A percentile compares a stretch with the other conserved stretches of the same genome.
phyloP scores from a whole-genome alignment of 1,284 basidiomycete genomes.

The Nidula niveotomentosa region DNA sequence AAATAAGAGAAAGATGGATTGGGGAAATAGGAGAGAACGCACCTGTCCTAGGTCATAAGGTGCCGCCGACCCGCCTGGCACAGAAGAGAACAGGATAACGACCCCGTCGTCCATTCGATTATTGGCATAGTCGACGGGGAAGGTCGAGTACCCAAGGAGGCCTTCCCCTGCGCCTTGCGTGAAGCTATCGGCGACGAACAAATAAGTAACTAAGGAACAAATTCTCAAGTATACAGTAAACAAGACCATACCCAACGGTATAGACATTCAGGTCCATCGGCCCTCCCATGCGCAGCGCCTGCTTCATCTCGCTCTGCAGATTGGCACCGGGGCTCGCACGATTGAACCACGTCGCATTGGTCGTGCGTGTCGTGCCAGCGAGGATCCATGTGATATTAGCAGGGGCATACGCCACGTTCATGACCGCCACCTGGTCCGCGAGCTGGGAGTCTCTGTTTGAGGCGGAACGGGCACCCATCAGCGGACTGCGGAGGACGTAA shows the following conservation, averaged over 20 bases:
- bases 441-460: conserved; percentile 31
- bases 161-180: conserved; percentile 30
- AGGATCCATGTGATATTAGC: conserved; percentile 44
- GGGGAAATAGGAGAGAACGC: conserved; percentile 26
- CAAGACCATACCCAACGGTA: conserved; percentile 37
- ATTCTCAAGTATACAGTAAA: too few species aligned
- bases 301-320: conserved; percentile 52
- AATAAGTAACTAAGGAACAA: not conserved
- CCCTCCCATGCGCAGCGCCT: conserved; percentile 39
- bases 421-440: conserved; percentile 36
- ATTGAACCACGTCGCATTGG: conserved; percentile 49
- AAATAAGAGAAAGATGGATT: conserved; percentile 15
- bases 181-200: conserved; percentile 19
- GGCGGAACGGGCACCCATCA: not conserved
- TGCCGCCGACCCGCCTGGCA: conserved; percentile 45
- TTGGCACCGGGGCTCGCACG: conserved; percentile 35
- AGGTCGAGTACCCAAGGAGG: conserved; percentile 50
- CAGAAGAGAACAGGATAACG: conserved; percentile 47
- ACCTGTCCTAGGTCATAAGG: conserved; percentile 53
- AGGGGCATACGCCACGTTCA: conserved; percentile 46
- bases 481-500: too few species aligned
- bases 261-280: conserved; percentile 49
- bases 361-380: conserved; percentile 39
- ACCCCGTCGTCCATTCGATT: conserved; percentile 46
- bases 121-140: conserved; percentile 39